Percentiles rank a stretch among this genome's conserved stretches.
These are phyloP conservation scores for Crithidia mellificae DNA, from an alignment of 208 protist species.

Conservation along the genomic window DNA sequence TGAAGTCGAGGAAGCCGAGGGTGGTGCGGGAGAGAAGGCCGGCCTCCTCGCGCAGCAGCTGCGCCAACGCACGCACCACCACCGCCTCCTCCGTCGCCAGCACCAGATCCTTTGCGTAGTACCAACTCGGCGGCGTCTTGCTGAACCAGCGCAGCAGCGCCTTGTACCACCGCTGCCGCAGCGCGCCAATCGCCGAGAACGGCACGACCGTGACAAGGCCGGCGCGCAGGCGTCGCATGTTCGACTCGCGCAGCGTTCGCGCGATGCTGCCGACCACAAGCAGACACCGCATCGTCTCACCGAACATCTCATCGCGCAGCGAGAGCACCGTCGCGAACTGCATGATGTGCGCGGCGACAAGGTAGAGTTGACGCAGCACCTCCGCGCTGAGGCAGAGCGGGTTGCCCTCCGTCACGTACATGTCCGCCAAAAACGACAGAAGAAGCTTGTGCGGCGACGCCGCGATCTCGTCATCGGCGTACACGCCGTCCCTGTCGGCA, in stretches of 20 bases:
- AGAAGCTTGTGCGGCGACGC: slow-evolving; percentile 77
- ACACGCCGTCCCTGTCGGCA: slow-evolving; percentile 20
- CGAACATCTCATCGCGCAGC: slow-evolving; percentile 79
- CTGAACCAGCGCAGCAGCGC: slow-evolving; percentile 84
- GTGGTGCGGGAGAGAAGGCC: slow-evolving; percentile 29
- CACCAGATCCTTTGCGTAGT: slow-evolving; percentile 60
- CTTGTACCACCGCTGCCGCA: slow-evolving; percentile 78
- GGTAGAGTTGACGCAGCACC: slow-evolving; percentile 65
- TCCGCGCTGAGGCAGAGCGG: slow-evolving; percentile 51
- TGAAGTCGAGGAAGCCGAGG: slow-evolving; percentile 73
- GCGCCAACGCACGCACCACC: slow-evolving; percentile 56
- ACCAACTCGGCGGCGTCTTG: slow-evolving; percentile 77
- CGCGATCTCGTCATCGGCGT: slow-evolving; percentile 35
- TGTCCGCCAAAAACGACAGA: slow-evolving; percentile 66
- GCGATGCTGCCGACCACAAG: slow-evolving; percentile 66
- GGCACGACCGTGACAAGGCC: slow-evolving; percentile 47
- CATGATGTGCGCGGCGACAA: slow-evolving; percentile 55
- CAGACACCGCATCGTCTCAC: slow-evolving; percentile 72
- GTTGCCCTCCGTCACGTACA: slow-evolving; percentile 54
- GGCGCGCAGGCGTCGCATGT: slow-evolving; percentile 48
- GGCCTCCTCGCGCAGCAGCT: slow-evolving; percentile 55
- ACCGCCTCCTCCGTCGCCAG: slow-evolving; percentile 51
- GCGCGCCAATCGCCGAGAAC: slow-evolving; percentile 58
- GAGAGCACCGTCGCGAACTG: slow-evolving; percentile 51
- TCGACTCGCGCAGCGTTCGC: slow-evolving; percentile 54